Conservation (phyloP, 169 alveolate species). For the Plasmodium chabaudi region DNA sequence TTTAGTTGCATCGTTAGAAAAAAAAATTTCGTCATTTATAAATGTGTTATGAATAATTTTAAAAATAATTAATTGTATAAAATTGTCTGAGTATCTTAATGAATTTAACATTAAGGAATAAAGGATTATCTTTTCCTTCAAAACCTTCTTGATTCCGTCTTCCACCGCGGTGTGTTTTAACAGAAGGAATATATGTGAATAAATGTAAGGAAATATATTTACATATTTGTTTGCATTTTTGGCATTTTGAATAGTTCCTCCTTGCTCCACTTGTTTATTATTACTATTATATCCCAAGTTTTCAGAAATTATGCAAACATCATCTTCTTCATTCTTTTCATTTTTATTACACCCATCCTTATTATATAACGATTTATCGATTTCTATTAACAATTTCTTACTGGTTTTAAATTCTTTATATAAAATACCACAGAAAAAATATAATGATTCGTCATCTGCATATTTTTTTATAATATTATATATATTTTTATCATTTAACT, state of each 20-base stretch:
- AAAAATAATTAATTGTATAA: conserved; percentile 62
- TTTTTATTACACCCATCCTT: neutral
- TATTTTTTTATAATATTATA: conserved; percentile 42
- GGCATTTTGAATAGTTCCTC: neutral
- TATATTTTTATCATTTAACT: conserved; percentile 30
- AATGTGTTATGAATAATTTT: conserved; percentile 44
- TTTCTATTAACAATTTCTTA: conserved; percentile 28
- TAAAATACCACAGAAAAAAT: conserved; percentile 42
- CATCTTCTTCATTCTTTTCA: neutral
- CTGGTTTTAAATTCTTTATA: conserved; percentile 34
- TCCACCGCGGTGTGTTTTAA: conserved; percentile 50
- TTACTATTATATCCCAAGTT: neutral
- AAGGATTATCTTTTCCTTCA: conserved; percentile 58
- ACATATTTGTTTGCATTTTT: neutral
- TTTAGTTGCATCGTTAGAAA: conserved; percentile 52
- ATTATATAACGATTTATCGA: neutral
- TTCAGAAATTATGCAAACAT: neutral
- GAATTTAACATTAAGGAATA: conserved; percentile 68
- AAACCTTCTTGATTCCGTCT: conserved; percentile 27
- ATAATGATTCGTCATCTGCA: conserved; percentile 34
- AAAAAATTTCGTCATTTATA: conserved; percentile 47
- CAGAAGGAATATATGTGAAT: conserved; percentile 47
- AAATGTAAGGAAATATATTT: conserved; percentile 28
- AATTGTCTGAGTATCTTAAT: conserved; percentile 63
- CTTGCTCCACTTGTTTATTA: neutral